Evolutionary conservation across 164 flowering plant species (phyloP).

Genomic region (Annona squamosa): DNA sequence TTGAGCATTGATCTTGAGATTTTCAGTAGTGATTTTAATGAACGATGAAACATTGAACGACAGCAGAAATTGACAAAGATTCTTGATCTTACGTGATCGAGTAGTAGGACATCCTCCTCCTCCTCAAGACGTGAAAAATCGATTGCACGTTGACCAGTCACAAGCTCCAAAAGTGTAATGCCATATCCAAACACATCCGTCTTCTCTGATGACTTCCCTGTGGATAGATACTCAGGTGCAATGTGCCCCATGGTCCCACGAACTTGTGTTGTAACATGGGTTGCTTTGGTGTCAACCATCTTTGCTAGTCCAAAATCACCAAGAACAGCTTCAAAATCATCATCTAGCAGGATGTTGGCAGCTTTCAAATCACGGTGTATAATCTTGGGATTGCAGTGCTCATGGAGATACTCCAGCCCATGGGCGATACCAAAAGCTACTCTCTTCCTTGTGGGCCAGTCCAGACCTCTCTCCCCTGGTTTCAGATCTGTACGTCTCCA

Average conservation of each 20-base stretch:
- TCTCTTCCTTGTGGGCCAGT: slow-evolving; percentile 50
- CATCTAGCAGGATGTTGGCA: slow-evolving; percentile 52
- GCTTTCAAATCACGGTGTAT: slow-evolving; percentile 64
- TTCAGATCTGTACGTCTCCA: slow-evolving; percentile 19
- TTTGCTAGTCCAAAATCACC: slow-evolving; percentile 62
- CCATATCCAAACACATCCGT: slow-evolving; percentile 64
- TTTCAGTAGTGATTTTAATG: background rate
- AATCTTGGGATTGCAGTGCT: slow-evolving; percentile 51
- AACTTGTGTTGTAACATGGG: slow-evolving; percentile 57
- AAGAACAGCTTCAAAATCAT: slow-evolving; percentile 52
- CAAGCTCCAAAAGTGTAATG: slow-evolving; percentile 49
- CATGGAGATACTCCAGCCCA: slow-evolving; percentile 53
- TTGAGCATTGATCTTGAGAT: background rate
- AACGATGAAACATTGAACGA: background rate
- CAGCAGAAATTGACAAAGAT: slow-evolving; percentile 1
- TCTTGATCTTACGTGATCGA: slow-evolving; percentile 28
- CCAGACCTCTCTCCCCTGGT: slow-evolving; percentile 40
- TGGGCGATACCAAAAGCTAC: slow-evolving; percentile 52
- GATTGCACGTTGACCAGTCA: slow-evolving; percentile 45
- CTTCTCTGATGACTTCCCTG: slow-evolving; percentile 54
- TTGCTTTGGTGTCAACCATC: slow-evolving; percentile 32
- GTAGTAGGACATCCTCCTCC: slow-evolving; percentile 34
- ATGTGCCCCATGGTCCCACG: slow-evolving; percentile 66
- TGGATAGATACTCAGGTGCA: slow-evolving; percentile 51
- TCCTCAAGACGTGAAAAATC: slow-evolving; percentile 38